Evolutionary conservation across 2,329 filamentous ascomycete genomes (phyloP).

Genomic region (Exutisphaerella laricina): DNA sequence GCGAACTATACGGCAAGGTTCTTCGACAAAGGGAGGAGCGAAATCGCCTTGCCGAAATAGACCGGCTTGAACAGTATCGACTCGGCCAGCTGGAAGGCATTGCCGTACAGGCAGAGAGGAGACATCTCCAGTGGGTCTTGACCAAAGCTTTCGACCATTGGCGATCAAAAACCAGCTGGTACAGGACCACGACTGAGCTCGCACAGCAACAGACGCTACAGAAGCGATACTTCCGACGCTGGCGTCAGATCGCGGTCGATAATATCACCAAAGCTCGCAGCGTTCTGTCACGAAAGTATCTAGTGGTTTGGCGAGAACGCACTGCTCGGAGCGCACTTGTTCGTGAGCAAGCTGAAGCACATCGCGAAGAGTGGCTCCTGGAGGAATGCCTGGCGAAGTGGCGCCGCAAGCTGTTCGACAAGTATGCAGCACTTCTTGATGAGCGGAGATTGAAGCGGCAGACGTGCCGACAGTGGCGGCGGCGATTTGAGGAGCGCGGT

Average conservation of each 20-base stretch:
- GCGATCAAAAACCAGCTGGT: constrained; percentile 59
- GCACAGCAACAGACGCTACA: constrained; percentile 47
- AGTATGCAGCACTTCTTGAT: constrained; percentile 32
- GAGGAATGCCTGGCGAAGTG: constrained; percentile 24
- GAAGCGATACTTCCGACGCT: constrained; percentile 62
- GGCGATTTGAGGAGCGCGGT: constrained; percentile 4
- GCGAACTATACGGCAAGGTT: constrained; percentile 38
- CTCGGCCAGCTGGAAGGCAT: constrained; percentile 10
- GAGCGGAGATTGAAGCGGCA: constrained; percentile 24
- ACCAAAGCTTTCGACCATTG: constrained; percentile 64
- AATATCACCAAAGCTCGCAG: constrained; percentile 52
- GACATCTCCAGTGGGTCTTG: constrained; percentile 60
- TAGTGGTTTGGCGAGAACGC: constrained; percentile 49
- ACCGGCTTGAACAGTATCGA: constrained; percentile 16
- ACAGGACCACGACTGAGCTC: constrained; percentile 51
- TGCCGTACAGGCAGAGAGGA: constrained; percentile 26
- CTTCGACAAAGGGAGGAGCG: constrained; percentile 9
- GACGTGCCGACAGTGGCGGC: constrained; percentile 12
- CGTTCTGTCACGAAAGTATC: constrained; percentile 50
- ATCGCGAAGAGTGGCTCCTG: constrained; percentile 26
- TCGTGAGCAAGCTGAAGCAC: constrained; percentile 23
- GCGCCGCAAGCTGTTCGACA: constrained; percentile 22
- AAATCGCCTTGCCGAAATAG: constrained; percentile 13
- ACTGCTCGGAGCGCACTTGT: constrained; percentile 24
- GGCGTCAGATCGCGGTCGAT: constrained; percentile 59